phyloP scores from a whole-genome alignment of 768 basidiomycete species.

The Pisolithus marmoratus region DNA sequence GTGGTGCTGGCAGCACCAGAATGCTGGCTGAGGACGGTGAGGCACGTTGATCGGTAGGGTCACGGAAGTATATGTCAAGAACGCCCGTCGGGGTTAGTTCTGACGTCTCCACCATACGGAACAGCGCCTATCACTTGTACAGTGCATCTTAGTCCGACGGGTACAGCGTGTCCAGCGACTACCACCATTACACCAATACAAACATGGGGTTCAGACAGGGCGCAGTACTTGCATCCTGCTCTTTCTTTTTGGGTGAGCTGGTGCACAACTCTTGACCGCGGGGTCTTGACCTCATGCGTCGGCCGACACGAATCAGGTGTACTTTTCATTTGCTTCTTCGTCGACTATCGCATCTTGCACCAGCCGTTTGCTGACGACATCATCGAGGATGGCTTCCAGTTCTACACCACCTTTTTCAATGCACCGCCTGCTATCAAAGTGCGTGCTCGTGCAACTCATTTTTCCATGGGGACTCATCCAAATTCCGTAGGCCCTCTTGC shows the following conservation, averaged over 20 bases:
- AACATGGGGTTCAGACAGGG: conserved; percentile 87
- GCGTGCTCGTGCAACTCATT: conserved; percentile 10
- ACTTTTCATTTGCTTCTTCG: conserved; percentile 77
- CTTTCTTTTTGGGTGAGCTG: conserved; percentile 80
- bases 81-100: no score
- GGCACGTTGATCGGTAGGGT: no score
- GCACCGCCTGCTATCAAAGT: conserved; percentile 94
- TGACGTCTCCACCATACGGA: no score
- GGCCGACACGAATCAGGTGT: conserved; percentile 44
- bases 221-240: conserved; percentile 79
- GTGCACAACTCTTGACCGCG: no score
- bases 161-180: neutral
- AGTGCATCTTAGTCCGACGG: neutral
- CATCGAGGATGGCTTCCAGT: conserved; percentile 74
- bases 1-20: no score
- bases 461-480: neutral
- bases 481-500: conserved; percentile 65
- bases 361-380: conserved; percentile 56
- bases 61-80: no score
- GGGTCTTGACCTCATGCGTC: no score
- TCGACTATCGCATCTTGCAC: conserved; percentile 85
- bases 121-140: neutral
- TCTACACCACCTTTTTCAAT: conserved; percentile 90
- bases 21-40: no score
- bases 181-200: neutral